A percentile compares a stretch with the other conserved stretches of the same genome.
These are phyloP conservation scores for Aechmea fasciata DNA, from an alignment of 176 grass and related monocot species.

Conservation along the genomic window DNA sequence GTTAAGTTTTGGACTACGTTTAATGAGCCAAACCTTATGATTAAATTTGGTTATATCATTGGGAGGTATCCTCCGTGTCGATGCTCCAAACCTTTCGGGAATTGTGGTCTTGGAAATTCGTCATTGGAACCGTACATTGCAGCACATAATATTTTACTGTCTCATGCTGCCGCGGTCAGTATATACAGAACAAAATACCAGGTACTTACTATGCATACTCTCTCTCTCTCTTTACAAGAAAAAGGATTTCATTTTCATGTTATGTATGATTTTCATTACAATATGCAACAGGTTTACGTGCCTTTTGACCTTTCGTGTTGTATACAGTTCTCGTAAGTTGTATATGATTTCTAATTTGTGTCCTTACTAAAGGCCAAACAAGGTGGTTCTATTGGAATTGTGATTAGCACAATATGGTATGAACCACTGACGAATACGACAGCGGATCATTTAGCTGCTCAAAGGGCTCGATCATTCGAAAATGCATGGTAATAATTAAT, in stretches of 20 bases:
- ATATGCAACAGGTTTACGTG: too few species aligned
- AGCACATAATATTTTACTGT: conserved; percentile 48
- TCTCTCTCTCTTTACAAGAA: background rate
- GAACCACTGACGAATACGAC: conserved; percentile 40
- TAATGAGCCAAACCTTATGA: conserved; percentile 58
- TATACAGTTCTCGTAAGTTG: background rate
- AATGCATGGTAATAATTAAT: conserved; percentile 26
- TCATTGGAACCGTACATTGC: conserved; percentile 34
- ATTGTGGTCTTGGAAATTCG: conserved; percentile 38
- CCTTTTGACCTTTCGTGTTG: background rate
- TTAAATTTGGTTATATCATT: conserved; percentile 23
- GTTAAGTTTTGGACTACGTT: conserved; percentile 60
- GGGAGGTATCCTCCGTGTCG: conserved; percentile 28
- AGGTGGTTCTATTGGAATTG: conserved; percentile 47
- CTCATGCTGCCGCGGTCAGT: conserved; percentile 41
- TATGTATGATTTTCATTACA: background rate
- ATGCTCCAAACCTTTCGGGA: conserved; percentile 45
- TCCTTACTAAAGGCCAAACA: conserved; percentile 23
- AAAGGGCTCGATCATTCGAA: conserved; percentile 43
- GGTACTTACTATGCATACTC: conserved; percentile 32
- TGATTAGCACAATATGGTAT: conserved; percentile 36
- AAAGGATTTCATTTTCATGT: background rate
- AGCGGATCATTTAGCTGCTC: conserved; percentile 35
- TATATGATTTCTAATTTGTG: background rate
- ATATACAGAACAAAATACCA: conserved; percentile 50